Evolutionary conservation across 164 flowering plant species (phyloP), one percentile per base, ranked within the genome.

Genomic region (Aristolochia californica): DNA sequence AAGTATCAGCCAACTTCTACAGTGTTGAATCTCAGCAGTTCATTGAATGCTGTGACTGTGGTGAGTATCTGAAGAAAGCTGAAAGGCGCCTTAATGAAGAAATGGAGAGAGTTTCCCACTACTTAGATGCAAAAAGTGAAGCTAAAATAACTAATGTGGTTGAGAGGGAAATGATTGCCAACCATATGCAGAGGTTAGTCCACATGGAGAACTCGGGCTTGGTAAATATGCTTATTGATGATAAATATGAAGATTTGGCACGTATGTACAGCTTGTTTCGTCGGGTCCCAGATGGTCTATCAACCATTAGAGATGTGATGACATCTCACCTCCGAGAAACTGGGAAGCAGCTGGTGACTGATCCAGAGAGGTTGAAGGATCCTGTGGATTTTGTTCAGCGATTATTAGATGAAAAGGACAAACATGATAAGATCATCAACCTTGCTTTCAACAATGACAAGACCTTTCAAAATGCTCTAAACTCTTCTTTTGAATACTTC

Each of bases 141-240:
- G 20, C 62, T 20, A 83, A 82, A 79, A 82, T 88, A 44, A 85
- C 93, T n/a, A 76, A 71, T 70, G 95, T 88, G 62, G 98, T 91
- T 54, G 98, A 88, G 77, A 83, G 75, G 63, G 95, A 91, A 80
- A 88, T 91, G 98, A 87, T 91, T 75, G 91, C 82, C 10, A 85
- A 82, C 68, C 93, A 88, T 80, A 91, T 91, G 96, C 77, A 66
- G 62, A 75, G 87, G 59, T 64, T 91, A 43, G 95, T 91, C 21
- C 88, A 88, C 67, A 88, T 91, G 98, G 98, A 91, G 64, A 88
- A 86, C 56, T 91, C 95, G 2, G 98, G 98, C 27, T 55, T 88
- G 61, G 93, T 91, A 28, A 83, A 75, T 68, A 91, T 91, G 98
- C 87, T 91, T 55, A 72, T 83, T 58, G 84, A 91, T 74, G 95